A percentile compares a stretch with the other conserved stretches of the same genome.
phyloP scores from a whole-genome alignment of 306 rosid genomes.

The Inga oerstediana region DNA sequence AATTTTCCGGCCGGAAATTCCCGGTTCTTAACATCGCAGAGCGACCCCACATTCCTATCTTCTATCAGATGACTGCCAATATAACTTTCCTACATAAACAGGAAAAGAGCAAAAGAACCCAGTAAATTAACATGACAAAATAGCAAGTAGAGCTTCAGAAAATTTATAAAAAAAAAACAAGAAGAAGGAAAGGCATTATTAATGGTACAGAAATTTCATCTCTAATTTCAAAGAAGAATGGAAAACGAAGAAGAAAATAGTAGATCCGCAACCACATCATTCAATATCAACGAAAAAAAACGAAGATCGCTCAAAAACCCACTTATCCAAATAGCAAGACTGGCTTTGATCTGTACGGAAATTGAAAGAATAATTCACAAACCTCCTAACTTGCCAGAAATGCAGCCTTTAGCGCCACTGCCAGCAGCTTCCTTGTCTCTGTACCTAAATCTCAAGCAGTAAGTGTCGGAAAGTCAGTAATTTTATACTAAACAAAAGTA shows the following conservation, averaged over 20 bases:
- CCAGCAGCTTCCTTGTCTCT: background rate
- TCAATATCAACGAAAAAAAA: background rate
- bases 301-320: background rate
- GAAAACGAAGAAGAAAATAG: background rate
- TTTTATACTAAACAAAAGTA: background rate
- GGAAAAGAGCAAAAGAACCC: constrained; percentile 41
- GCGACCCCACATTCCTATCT: constrained; percentile 52
- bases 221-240: background rate
- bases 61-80: constrained; percentile 28
- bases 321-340: background rate
- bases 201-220: background rate
- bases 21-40: constrained; percentile 62
- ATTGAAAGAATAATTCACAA: background rate
- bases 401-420: background rate
- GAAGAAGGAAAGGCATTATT: background rate
- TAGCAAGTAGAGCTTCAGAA: constrained; percentile 1
- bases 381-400: background rate
- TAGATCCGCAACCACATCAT: background rate
- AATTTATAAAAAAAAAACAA: background rate
- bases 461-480: background rate
- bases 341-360: background rate
- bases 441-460: background rate
- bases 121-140: constrained; percentile 39
- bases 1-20: constrained; percentile 80
- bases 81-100: constrained; percentile 38